A percentile compares a stretch with the other conserved stretches of the same genome.
Conservation (phyloP, 345 rosid species). For the Crucihimalaya himalaica region DNA sequence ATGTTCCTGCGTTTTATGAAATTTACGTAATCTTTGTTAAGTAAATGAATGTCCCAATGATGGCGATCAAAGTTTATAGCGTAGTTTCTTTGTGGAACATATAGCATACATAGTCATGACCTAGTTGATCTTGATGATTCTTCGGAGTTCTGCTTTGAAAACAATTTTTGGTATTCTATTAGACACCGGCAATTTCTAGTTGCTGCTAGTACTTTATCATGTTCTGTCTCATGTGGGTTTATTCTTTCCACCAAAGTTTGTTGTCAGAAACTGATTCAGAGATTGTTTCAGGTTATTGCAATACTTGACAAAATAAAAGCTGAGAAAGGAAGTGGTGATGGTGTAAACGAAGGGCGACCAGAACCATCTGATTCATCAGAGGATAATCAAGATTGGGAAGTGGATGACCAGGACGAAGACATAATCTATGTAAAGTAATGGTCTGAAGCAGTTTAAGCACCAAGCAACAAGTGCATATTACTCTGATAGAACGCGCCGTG, state of each 20-base stretch:
- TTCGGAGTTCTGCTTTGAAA: not conserved
- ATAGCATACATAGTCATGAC: not conserved
- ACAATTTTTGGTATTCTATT: not conserved
- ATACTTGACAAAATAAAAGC: slow-evolving; percentile 78
- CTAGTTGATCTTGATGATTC: not conserved
- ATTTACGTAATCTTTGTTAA: not conserved
- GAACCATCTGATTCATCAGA: slow-evolving; percentile 44
- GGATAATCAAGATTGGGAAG: slow-evolving; percentile 62
- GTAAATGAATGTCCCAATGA: not conserved
- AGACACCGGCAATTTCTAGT: not conserved
- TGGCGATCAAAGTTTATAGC: not conserved
- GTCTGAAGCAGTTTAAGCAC: slow-evolving; percentile 3
- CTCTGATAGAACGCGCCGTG: not conserved
- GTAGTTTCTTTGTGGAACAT: not conserved
- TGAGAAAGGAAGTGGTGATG: slow-evolving; percentile 47
- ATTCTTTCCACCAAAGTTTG: not conserved
- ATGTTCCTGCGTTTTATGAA: not conserved
- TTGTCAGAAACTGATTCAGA: slow-evolving; percentile 22
- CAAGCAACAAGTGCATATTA: not conserved
- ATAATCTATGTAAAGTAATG: slow-evolving; percentile 73
- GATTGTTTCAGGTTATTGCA: slow-evolving; percentile 64
- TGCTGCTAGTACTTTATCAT: not conserved
- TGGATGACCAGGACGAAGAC: slow-evolving; percentile 76
- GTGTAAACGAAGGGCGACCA: slow-evolving; percentile 35
- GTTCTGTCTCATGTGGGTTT: not conserved